phyloP scores from a whole-genome alignment of 2,329 filamentous ascomycete genomes.

The Raffaelea arxii region DNA sequence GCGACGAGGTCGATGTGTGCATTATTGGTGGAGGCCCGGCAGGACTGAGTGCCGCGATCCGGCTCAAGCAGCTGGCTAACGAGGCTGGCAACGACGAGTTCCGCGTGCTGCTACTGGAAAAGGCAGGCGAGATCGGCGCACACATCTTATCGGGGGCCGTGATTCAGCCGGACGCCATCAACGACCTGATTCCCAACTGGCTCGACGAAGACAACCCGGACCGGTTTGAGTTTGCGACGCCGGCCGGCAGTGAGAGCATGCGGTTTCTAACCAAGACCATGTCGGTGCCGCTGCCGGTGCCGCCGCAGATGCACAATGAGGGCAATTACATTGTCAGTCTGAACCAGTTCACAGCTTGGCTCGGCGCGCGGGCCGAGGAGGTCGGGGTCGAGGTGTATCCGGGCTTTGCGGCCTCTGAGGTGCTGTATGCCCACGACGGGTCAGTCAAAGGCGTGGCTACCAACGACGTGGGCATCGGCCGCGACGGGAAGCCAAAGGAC shows the following conservation, averaged over 20 bases:
- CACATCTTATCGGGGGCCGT: conserved; percentile 96
- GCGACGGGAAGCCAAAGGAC: conserved; percentile 77
- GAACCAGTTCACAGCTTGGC: conserved; percentile 92
- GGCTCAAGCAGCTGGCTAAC: conserved; percentile 89
- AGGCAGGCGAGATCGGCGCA: conserved; percentile 87
- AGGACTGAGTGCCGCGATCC: conserved; percentile 85
- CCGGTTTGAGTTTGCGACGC: conserved; percentile 79
- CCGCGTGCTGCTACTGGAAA: conserved; percentile 83
- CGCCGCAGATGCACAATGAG: conserved; percentile 96
- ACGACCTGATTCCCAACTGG: conserved; percentile 92
- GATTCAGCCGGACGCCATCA: conserved; percentile 76
- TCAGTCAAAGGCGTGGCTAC: conserved; percentile 91
- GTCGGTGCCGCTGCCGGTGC: conserved; percentile 72
- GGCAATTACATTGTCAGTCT: conserved; percentile 96
- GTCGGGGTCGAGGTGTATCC: conserved; percentile 92
- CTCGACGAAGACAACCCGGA: conserved; percentile 77
- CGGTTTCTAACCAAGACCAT: conserved; percentile 79
- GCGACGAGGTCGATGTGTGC: conserved; percentile 89
- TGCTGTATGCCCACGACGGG: conserved; percentile 78
- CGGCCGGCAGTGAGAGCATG: conserved; percentile 79
- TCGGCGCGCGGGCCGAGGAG: conserved; percentile 94
- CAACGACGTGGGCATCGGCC: conserved; percentile 80
- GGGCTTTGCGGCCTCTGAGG: conserved; percentile 88
- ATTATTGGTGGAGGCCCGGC: conserved; percentile 95
- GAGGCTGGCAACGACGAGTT: conserved; percentile 95